Base-by-base conservation (phyloP, 2,329 filamentous ascomycete genomes). In the Aspergillus floridensis region DNA sequence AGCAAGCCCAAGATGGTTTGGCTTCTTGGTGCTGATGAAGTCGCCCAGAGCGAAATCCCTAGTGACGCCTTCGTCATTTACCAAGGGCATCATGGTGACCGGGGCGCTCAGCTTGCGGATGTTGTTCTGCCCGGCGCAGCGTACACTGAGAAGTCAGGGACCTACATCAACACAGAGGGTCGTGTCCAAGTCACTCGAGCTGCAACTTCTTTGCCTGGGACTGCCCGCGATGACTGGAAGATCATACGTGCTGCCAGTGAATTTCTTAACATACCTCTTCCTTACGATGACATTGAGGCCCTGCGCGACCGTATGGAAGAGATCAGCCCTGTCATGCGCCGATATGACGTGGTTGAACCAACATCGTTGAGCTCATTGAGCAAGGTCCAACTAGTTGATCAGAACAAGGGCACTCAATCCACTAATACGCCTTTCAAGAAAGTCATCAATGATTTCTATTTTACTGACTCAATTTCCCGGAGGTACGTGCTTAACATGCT, bases 131-230 rank as follows among this genome's bases (percentile, higher is more conserved):
- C 95, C 29, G 93, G 92, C 66, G 92, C 92, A 53, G 92, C 95
- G 12, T 99, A 97, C 81, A 98, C 93, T 24, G 95, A 99, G 82
- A 99, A 98, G 83, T 87, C 89, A 24, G 93, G 88, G 61, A 99
- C 95, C 49, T 99, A 96, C 73, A 86, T 99, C 79, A 99, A 98
- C 86, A 98, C 95, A 0, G 95, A 99, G 79, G 95, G 95, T 58
- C 91, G 95, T 69, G 92, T 95, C 22, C 95, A 99, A 80, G 89
- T 96, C 82, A 95, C 91, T 56, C 90, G 95, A 66, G 89, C 91
- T 51, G 95, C 95, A 31, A 96, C 92, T 41, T 90, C 90, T 49
- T 83, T 96, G 65, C 91, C 92, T 24, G 95, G 95, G 61, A 95
- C 92, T 56, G 87, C 93, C 58, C 87, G 95, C 72, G 93, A 95